Evolutionary conservation across 208 protist genomes (phyloP), one percentile per base, ranked within the genome.

Genomic region (Trichomonas tenax): DNA sequence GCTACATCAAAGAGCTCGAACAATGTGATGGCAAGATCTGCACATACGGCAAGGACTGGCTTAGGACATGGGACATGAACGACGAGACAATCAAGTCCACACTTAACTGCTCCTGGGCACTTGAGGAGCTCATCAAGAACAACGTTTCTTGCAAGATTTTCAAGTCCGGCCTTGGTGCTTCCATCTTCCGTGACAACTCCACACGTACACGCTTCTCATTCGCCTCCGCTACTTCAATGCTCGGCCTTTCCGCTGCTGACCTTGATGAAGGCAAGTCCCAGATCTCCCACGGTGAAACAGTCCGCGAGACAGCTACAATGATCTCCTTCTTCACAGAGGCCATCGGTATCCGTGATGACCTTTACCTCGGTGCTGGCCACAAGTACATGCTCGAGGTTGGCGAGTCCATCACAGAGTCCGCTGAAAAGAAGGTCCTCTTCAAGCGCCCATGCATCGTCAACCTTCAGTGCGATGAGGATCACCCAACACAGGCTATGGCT

Each of bases 231-330:
- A 40, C 40, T 10, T 89, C 82, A 89, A 44, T 89, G 36, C 82
- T 89, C 40, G 82, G 82, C 40, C 36, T 89, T 21, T 44, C 82
- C 8, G 34, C 40, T 21, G 4, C 82, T n/a, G 82, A 89, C 48
- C 40, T 89, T n/a, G 82, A 89, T 89, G 82, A 89, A 89, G 82
- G 82, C 40, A 89, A 89, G 82, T 89, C 82, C 34, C 82, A 89
- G 36, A 89, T 89, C 40, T 89, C 82, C 3, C 82, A 89, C 82
- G 82, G 82, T 46, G 82, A 89, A 89, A 89, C 82, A 46, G 82
- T 89, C 41, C 82, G 82, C 36, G 82, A 89, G 41, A 89, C 82
- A 89, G 82, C 82, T 46, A 89, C 82, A n/a, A 89, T 89, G 82
- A 89, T 89, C 40, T 89, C 82, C 3, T 89, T 89, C 40, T 89